Base-by-base conservation (phyloP, 179 eudicot species). In the Actinidia arguta region DNA sequence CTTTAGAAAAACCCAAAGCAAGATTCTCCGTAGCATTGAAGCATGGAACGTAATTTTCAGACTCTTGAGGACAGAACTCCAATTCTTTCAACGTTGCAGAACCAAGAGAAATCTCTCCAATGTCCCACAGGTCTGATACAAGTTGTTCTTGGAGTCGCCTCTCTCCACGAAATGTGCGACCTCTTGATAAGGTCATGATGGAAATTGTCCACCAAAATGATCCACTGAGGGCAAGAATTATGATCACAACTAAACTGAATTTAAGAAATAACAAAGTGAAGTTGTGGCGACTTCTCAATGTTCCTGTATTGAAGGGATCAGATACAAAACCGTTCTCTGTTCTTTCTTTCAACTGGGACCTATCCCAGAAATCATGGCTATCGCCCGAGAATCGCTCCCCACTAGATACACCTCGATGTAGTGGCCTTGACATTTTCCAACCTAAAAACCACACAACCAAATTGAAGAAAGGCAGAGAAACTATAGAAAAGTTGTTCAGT, bases 131-230 rank as follows among this genome's bases (percentile, higher is more conserved):
- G 82, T 97, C 99, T 0, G 93, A 93, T 47, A 94, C 92, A 64
- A 97, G 94, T 84, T 95, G 96, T 85, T 95, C 94, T 78, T 97
- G 98, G 50, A 97, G 88, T 58, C 92, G 90, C 84, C 96, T 91
- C 82, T 95, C 90, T 39, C 94, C 93, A 66, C 88, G 97, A 75
- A 72, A 87, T 75, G 93, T 87, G 16, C 92, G 92, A 70, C 90
- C 94, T 88, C 98, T 92, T 47, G 98, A 90, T 24, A 91, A 84
- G 51, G 90, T 78, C 5, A 96, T 88, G 72, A 97, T 90, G 4
- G 98, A 89, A 52, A 97, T 61, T 22, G 98, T 92, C 98, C 98
- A 95, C 98, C 94, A 95, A 82, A 92, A 90, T 20, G 99, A 97
- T 70, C 94, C 94, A 50, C 87, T 85, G 80, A 97, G 81, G 64